Evolutionary conservation across 768 basidiomycete genomes (phyloP).

Genomic region (Pleurotus cornucopiae): DNA sequence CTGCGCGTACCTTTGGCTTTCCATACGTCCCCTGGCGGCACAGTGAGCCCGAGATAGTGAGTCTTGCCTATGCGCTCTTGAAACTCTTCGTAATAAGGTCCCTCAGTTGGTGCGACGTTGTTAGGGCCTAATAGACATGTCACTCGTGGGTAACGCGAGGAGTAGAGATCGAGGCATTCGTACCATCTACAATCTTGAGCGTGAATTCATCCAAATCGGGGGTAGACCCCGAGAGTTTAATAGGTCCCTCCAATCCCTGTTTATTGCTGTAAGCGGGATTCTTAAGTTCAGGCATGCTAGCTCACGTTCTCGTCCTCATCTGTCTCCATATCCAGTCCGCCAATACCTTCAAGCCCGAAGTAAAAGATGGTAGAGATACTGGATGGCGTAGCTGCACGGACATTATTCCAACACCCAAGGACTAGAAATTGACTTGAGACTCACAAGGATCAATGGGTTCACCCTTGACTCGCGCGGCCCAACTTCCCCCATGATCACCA

Average conservation of each 20-base stretch:
- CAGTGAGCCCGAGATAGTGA: conserved; percentile 59
- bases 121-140: conserved; percentile 40
- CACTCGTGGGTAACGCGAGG: too few relatives aligned
- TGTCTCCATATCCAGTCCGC: conserved; percentile 75
- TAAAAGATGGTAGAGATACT: conserved; percentile 83
- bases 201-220: conserved; percentile 81
- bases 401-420: neutral
- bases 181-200: conserved; percentile 78
- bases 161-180: neutral
- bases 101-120: conserved; percentile 51
- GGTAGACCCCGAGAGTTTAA: conserved; percentile 69
- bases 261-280: neutral
- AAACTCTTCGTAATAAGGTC: conserved; percentile 56
- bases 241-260: conserved; percentile 70
- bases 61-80: conserved; percentile 63
- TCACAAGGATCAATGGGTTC: conserved; percentile 67
- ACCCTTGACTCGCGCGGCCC: conserved; percentile 83
- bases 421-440: conserved; percentile 13
- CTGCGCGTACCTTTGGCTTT: conserved; percentile 63
- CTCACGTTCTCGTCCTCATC: conserved; percentile 71
- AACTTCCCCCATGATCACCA: conserved; percentile 80
- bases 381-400: conserved; percentile 39
- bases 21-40: conserved; percentile 71
- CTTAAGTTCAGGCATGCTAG: conserved; percentile 5
- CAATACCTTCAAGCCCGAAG: conserved; percentile 82